Conservation (phyloP, 768 basidiomycete genomes). For the Aureoboletus auriporus region DNA sequence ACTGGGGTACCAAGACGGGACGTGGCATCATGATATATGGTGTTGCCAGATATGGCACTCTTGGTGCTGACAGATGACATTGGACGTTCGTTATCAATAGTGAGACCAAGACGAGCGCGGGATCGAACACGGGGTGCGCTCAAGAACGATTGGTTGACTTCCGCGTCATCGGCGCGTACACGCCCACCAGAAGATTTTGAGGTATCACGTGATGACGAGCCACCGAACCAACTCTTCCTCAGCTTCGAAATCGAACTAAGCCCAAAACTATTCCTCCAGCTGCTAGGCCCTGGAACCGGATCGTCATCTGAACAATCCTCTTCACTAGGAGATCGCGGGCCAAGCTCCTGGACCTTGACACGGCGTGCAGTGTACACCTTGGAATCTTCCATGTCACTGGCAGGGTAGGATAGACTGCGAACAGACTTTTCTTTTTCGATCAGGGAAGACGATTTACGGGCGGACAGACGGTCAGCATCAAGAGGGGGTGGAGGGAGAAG, state of each 20-base stretch:
- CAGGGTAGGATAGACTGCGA: slow-evolving; percentile 30
- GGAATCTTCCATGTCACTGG: slow-evolving; percentile 30
- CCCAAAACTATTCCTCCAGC: slow-evolving; percentile 38
- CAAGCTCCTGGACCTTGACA: slow-evolving; percentile 35
- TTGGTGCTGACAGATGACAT: slow-evolving; percentile 52
- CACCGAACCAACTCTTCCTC: slow-evolving; percentile 57
- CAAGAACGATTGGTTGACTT: slow-evolving; percentile 41
- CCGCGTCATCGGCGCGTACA: slow-evolving; percentile 40
- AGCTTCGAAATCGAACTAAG: slow-evolving; percentile 47
- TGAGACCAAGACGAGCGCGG: slow-evolving; percentile 35
- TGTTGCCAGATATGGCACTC: slow-evolving; percentile 51
- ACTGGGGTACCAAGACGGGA: slow-evolving; percentile 45
- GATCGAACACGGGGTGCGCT: slow-evolving; percentile 19
- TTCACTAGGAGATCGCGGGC: slow-evolving; percentile 22
- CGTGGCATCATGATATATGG: slow-evolving; percentile 59
- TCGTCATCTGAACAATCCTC: slow-evolving; percentile 17
- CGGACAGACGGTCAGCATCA: slow-evolving; percentile 28
- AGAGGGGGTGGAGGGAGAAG: slow-evolving; percentile 39
- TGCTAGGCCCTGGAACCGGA: slow-evolving; percentile 25
- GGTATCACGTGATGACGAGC: slow-evolving; percentile 28
- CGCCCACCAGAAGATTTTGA: slow-evolving; percentile 28
- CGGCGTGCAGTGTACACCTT: slow-evolving; percentile 36
- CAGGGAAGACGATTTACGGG: slow-evolving; percentile 21
- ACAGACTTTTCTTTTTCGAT: slow-evolving; percentile 33
- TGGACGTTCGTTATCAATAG: slow-evolving; percentile 45